Conservation (phyloP, 306 rosid species). For the Carpinus viminea region DNA sequence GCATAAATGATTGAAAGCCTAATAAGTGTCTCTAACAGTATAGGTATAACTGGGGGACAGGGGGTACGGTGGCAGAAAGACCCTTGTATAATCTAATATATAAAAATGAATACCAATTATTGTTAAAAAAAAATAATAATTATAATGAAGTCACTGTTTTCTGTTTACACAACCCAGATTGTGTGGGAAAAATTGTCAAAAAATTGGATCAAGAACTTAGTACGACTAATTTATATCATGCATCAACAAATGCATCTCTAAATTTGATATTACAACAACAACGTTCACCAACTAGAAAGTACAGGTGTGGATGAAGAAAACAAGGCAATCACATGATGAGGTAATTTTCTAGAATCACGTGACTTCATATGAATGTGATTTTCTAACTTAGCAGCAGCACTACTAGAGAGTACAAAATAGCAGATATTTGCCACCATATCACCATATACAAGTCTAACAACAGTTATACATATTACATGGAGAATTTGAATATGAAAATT, state of each 20-base stretch:
- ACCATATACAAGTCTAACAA: not conserved
- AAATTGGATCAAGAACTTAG: not conserved
- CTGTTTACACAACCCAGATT: too few relatives aligned
- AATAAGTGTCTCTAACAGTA: conserved; percentile 9
- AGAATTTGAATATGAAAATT: conserved; percentile 16
- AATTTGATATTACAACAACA: not conserved
- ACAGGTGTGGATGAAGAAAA: not conserved
- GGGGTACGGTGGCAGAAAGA: conserved; percentile 8
- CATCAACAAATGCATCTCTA: not conserved
- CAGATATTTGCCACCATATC: not conserved
- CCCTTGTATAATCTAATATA: not conserved
- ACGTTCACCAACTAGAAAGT: not conserved
- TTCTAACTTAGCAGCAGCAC: not conserved
- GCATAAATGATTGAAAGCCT: conserved; percentile 17
- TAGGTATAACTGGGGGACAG: not conserved
- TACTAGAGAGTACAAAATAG: not conserved
- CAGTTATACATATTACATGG: conserved; percentile 7
- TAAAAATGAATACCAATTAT: too few relatives aligned
- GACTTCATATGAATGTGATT: not conserved
- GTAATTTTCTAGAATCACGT: not conserved
- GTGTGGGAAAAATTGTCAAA: too few relatives aligned
- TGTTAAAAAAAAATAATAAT: too few relatives aligned
- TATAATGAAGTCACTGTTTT: too few relatives aligned
- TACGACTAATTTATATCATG: not conserved
- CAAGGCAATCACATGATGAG: not conserved